Evolutionary conservation across 169 alveolate species (phyloP).

Genomic region (Plasmodium reichenowi): DNA sequence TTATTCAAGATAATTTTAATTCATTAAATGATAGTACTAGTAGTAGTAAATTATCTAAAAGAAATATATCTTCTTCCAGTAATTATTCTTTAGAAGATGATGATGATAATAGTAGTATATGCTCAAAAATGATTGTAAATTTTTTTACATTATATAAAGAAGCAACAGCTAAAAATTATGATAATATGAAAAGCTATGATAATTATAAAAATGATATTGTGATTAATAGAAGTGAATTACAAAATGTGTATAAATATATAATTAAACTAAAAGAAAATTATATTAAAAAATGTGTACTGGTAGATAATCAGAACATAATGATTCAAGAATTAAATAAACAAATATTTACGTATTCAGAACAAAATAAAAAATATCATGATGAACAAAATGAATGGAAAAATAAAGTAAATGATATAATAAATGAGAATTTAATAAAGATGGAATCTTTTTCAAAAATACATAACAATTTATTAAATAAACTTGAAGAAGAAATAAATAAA

Average conservation of each 20-base stretch:
- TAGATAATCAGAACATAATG: constrained; percentile 32
- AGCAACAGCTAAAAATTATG: background rate
- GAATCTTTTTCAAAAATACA: constrained; percentile 30
- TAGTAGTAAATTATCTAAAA: background rate
- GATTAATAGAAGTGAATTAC: constrained; percentile 28
- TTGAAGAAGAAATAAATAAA: constrained; percentile 51
- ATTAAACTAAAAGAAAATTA: constrained; percentile 57
- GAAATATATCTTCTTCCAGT: constrained; percentile 4
- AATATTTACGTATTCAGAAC: constrained; percentile 25
- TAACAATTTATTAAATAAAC: constrained; percentile 21
- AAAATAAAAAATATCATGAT: constrained; percentile 30
- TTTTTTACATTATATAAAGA: constrained; percentile 7
- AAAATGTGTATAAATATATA: constrained; percentile 38
- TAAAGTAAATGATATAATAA: constrained; percentile 30
- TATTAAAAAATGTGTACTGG: constrained; percentile 25
- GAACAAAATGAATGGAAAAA: constrained; percentile 30
- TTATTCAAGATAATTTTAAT: constrained; percentile 56
- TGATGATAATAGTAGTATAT: constrained; percentile 27
- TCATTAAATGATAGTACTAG: background rate
- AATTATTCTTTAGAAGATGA: constrained; percentile 10
- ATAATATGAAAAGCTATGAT: background rate
- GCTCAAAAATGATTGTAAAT: constrained; percentile 49
- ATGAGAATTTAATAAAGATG: constrained; percentile 39
- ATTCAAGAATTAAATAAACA: constrained; percentile 56
- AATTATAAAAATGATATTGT: constrained; percentile 19